Conservation (phyloP, 495 filamentous ascomycete genomes). For the Penicillium ochrochloron region DNA sequence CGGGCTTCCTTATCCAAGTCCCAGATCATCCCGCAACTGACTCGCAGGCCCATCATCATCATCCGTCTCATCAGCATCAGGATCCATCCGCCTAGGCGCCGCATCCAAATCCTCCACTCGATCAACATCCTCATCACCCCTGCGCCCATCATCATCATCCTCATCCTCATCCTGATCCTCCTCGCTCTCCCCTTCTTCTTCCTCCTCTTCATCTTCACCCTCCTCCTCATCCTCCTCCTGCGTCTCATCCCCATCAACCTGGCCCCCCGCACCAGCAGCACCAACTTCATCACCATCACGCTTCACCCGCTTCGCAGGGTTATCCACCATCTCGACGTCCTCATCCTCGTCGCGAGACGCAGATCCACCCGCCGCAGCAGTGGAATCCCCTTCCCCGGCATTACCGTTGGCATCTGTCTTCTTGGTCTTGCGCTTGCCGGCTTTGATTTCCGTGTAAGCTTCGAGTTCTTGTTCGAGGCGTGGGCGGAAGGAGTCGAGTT, state of each 20-base stretch:
- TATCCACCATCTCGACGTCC: slow-evolving; percentile 46
- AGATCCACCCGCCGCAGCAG: slow-evolving; percentile 40
- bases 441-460: slow-evolving; percentile 64
- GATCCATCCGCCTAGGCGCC: slow-evolving; percentile 38
- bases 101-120: slow-evolving; percentile 64
- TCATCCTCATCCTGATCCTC: slow-evolving; percentile 42
- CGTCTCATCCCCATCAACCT: slow-evolving; percentile 55
- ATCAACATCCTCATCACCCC: slow-evolving; percentile 62
- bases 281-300: slow-evolving; percentile 44
- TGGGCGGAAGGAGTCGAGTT: slow-evolving; percentile 77
- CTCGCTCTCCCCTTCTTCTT: slow-evolving; percentile 55
- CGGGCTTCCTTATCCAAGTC: slow-evolving; percentile 34
- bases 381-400: slow-evolving; percentile 28
- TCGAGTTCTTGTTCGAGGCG: slow-evolving; percentile 63
- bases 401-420: slow-evolving; percentile 48
- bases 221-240: slow-evolving; percentile 58
- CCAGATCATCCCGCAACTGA: slow-evolving; percentile 49
- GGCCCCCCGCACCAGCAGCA: slow-evolving; percentile 46
- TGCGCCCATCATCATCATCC: slow-evolving; percentile 43
- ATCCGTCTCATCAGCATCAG: slow-evolving; percentile 50
- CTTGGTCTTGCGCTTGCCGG: slow-evolving; percentile 67
- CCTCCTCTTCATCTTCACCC: slow-evolving; percentile 58
- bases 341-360: slow-evolving; percentile 32
- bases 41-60: slow-evolving; percentile 49
- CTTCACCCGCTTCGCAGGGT: slow-evolving; percentile 53